These are phyloP conservation scores for Scedosporium dehoogii DNA, from an alignment of 2,329 filamentous ascomycete genomes.

Conservation along the genomic window DNA sequence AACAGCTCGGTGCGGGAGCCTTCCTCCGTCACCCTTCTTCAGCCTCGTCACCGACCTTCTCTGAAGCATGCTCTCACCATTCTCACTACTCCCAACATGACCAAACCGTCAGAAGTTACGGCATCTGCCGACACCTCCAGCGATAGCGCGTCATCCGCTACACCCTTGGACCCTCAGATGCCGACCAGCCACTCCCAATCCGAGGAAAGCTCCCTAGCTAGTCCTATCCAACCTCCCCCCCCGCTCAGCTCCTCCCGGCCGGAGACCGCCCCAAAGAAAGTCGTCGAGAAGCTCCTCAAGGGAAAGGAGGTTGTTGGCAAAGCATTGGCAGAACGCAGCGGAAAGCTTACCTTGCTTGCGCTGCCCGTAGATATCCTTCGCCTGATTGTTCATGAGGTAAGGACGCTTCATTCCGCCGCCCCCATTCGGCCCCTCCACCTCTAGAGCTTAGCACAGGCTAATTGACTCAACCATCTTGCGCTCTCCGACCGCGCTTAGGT, in stretches of 20 bases:
- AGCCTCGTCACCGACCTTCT: neutral
- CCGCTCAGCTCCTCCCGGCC: neutral
- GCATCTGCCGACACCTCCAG: neutral
- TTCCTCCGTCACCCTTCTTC: neutral
- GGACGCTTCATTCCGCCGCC: neutral
- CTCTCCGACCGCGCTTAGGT: conserved; percentile 37
- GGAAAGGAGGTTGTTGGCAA: conserved; percentile 4
- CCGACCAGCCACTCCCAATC: neutral
- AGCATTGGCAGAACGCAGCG: neutral
- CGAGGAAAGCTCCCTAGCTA: neutral
- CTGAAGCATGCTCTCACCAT: neutral
- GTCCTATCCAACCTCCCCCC: neutral
- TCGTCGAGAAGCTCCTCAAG: conserved; percentile 3
- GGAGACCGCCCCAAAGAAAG: neutral
- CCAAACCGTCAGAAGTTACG: neutral
- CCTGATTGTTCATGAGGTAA: conserved; percentile 67
- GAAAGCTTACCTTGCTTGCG: conserved; percentile 53
- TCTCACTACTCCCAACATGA: neutral
- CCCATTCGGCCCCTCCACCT: neutral
- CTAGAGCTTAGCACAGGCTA: neutral
- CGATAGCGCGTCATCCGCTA: neutral
- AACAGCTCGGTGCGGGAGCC: neutral
- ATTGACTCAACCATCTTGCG: neutral
- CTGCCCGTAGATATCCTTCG: conserved; percentile 70
- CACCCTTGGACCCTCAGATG: neutral